Conservation (phyloP, 2,329 filamentous ascomycete genomes). For the Fusarium papillatum region DNA sequence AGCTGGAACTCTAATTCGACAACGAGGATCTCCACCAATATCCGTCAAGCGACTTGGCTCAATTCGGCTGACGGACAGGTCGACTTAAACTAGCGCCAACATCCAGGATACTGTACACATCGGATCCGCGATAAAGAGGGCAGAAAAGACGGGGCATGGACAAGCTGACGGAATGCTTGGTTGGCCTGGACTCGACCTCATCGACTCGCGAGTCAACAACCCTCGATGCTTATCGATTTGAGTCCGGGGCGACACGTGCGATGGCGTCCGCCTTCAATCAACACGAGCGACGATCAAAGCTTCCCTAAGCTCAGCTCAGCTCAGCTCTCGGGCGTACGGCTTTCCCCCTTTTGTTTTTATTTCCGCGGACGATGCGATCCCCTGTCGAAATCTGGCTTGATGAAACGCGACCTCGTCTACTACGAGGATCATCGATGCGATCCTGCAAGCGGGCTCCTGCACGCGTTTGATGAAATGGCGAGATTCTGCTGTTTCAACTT, state of each 20-base stretch:
- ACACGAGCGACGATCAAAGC: neutral
- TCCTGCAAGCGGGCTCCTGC: neutral
- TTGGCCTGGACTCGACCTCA: constrained; percentile 9
- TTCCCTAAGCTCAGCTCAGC: neutral
- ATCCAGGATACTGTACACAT: constrained; percentile 5
- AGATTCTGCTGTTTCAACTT: neutral
- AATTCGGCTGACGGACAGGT: constrained; percentile 27
- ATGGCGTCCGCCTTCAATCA: constrained; percentile 4
- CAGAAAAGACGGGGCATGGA: constrained; percentile 3
- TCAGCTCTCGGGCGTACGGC: constrained; percentile 1
- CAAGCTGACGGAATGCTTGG: constrained; percentile 1
- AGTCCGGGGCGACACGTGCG: neutral
- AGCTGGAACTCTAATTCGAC: constrained; percentile 31
- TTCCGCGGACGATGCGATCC: constrained; percentile 8
- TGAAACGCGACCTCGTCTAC: constrained; percentile 13
- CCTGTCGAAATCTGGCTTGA: neutral
- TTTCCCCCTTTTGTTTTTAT: neutral
- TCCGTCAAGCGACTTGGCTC: constrained; percentile 27
- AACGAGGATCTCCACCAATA: constrained; percentile 22
- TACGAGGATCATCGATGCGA: neutral
- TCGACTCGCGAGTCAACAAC: neutral
- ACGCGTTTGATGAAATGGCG: neutral
- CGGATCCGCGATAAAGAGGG: constrained; percentile 28
- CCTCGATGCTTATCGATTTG: neutral
- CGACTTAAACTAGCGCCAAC: constrained; percentile 34